Evolutionary conservation across 129 eudicot species (phyloP).

Genomic region (Chrysanthemum seticuspe): DNA sequence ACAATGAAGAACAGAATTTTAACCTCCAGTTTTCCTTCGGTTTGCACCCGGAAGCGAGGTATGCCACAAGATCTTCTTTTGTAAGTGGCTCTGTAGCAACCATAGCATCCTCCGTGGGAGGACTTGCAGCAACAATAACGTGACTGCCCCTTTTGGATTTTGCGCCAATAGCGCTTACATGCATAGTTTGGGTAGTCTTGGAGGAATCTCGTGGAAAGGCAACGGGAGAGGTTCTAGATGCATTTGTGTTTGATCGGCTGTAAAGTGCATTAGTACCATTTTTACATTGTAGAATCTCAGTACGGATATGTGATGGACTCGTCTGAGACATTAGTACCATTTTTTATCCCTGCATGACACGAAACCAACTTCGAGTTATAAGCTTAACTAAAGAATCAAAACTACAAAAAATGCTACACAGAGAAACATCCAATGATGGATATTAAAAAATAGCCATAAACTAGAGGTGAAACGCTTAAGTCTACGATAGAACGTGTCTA

Average conservation of each 20-base stretch:
- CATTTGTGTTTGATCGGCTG: constrained; percentile 31
- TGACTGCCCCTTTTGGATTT: constrained; percentile 43
- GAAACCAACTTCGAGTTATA: neutral
- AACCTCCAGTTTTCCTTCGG: constrained; percentile 98
- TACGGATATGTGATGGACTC: constrained; percentile 49
- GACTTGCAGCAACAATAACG: constrained; percentile 85
- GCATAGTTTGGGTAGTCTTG: constrained; percentile 34
- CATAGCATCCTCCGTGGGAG: constrained; percentile 87
- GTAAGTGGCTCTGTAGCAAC: constrained; percentile 82
- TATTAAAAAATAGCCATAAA: too few species aligned
- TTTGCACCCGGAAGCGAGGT: constrained; percentile 98
- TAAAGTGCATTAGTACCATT: constrained; percentile 30
- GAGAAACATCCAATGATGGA: neutral
- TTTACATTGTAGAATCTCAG: constrained; percentile 42
- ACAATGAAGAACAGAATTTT: constrained; percentile 22
- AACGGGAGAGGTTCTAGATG: constrained; percentile 32
- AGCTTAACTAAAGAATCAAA: neutral
- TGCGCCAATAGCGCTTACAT: constrained; percentile 25
- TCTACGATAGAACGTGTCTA: too few species aligned
- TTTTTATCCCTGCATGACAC: constrained; percentile 35
- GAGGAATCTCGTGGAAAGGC: constrained; percentile 35
- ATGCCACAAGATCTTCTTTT: constrained; percentile 81
- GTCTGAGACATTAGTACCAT: constrained; percentile 60
- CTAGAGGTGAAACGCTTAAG: too few species aligned
- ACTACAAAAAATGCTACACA: neutral